Conservation (phyloP, 257 asterid genomes). For the Solanum boliviense region DNA sequence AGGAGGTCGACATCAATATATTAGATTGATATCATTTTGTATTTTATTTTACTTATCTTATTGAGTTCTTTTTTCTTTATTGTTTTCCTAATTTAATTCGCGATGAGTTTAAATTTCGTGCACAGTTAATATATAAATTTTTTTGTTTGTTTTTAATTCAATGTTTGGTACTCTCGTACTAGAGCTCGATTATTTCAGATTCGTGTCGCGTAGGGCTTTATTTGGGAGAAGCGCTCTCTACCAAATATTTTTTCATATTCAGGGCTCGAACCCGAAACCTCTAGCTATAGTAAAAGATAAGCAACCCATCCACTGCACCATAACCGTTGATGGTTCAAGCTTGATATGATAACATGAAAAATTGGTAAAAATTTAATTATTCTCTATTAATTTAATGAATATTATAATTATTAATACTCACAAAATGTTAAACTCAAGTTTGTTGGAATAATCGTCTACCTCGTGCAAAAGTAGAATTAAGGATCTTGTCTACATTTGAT, state of each 20-base stretch:
- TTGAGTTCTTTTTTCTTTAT: no score
- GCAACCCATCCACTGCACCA: rapidly evolving
- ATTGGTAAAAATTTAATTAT: not conserved
- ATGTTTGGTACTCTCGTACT: rapidly evolving
- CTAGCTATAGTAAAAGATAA: no score
- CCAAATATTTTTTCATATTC: rapidly evolving
- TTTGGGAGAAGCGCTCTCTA: rapidly evolving
- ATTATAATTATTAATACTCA: not conserved
- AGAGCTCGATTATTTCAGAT: no score
- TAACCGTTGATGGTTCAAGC: not conserved
- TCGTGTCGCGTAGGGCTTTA: rapidly evolving
- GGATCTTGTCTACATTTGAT: not conserved
- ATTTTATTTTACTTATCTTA: no score
- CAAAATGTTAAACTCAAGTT: not conserved
- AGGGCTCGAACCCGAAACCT: rapidly evolving
- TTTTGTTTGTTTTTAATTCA: no score
- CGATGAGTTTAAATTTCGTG: no score
- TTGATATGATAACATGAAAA: not conserved
- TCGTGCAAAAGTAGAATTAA: not conserved
- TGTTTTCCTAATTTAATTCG: no score
- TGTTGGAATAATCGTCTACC: not conserved
- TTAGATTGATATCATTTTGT: no score
- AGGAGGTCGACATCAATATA: no score
- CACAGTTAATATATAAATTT: no score
- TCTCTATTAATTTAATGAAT: no score